Evolutionary conservation across 139 green algal species (phyloP).

Genomic region (Volvox africanus): DNA sequence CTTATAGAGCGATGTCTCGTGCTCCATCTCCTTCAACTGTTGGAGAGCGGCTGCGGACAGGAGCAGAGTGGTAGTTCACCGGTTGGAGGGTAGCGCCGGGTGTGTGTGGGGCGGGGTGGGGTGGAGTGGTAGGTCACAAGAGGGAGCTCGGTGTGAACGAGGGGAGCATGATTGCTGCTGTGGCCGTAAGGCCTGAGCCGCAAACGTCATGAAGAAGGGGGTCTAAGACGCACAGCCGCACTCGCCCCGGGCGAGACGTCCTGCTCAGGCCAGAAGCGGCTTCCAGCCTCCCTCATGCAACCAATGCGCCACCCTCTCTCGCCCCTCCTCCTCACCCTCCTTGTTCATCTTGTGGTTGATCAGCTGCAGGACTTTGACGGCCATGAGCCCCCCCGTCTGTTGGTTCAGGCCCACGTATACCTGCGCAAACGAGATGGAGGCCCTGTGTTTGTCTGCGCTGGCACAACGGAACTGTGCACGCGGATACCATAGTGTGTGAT

Average conservation of each 20-base stretch:
- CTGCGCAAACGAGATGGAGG: background rate
- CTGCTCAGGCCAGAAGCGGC: too few species aligned
- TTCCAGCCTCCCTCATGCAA: too few species aligned
- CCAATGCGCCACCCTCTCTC: background rate
- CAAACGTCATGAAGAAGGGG: too few species aligned
- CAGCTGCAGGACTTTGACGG: conserved; percentile 88
- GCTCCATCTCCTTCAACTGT: conserved; percentile 60
- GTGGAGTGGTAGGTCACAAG: background rate
- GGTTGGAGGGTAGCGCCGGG: too few species aligned
- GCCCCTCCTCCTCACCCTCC: conserved; percentile 11
- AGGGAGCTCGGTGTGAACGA: background rate
- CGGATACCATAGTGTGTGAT: too few species aligned
- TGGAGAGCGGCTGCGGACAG: background rate
- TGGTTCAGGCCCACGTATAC: conserved; percentile 94
- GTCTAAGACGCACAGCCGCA: too few species aligned
- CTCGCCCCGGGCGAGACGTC: too few species aligned
- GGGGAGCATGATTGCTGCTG: too few species aligned
- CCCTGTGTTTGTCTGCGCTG: too few species aligned
- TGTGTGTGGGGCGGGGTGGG: too few species aligned
- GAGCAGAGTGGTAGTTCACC: background rate
- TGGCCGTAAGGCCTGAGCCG: too few species aligned
- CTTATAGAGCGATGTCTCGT: conserved; percentile 83
- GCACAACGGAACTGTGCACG: too few species aligned
- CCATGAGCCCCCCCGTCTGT: conserved; percentile 92
- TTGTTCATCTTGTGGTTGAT: conserved; percentile 32